These are phyloP conservation scores for Crataegus laevigata DNA, from an alignment of 306 rosid species.

Conservation along the genomic window DNA sequence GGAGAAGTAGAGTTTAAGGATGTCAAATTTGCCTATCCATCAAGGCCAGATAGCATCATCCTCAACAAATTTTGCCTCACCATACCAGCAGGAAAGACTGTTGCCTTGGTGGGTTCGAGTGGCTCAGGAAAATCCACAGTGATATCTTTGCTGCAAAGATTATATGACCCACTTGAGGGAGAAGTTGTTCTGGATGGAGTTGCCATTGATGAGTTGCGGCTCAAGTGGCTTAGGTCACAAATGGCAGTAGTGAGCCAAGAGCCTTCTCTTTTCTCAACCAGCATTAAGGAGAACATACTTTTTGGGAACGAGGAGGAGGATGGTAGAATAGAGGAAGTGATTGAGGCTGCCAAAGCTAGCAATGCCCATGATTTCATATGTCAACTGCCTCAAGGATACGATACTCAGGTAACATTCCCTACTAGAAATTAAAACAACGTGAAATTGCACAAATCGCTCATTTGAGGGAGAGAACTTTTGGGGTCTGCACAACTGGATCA, in stretches of 20 bases:
- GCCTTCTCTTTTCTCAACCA: conserved; percentile 19
- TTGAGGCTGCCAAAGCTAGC: conserved; percentile 18
- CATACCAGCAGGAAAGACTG: conserved; percentile 5
- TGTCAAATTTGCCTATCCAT: conserved; percentile 12
- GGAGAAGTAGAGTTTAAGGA: conserved; percentile 1
- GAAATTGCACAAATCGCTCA: background rate
- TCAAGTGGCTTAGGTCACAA: conserved; percentile 23
- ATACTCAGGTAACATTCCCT: conserved; percentile 14
- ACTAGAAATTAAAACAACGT: background rate
- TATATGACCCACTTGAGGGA: conserved; percentile 18
- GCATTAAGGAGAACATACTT: conserved; percentile 17
- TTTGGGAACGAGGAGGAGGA: conserved; percentile 19
- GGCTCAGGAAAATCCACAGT: conserved; percentile 14
- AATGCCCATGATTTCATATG: conserved; percentile 17
- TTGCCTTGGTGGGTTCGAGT: conserved; percentile 16
- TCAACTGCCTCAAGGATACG: conserved; percentile 18
- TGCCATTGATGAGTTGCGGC: conserved; percentile 12
- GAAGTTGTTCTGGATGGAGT: conserved; percentile 14
- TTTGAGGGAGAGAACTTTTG: too few species aligned
- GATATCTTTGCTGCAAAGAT: conserved; percentile 6
- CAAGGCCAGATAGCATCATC: conserved; percentile 12
- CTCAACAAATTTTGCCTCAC: conserved; percentile 1
- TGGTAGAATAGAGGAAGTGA: conserved; percentile 4
- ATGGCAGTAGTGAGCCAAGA: conserved; percentile 26
- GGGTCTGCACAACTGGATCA: too few species aligned